Evolutionary conservation across 2,329 filamentous ascomycete species (phyloP), one percentile per base, ranked within the genome.

Genomic region (Fusarium sp.): DNA sequence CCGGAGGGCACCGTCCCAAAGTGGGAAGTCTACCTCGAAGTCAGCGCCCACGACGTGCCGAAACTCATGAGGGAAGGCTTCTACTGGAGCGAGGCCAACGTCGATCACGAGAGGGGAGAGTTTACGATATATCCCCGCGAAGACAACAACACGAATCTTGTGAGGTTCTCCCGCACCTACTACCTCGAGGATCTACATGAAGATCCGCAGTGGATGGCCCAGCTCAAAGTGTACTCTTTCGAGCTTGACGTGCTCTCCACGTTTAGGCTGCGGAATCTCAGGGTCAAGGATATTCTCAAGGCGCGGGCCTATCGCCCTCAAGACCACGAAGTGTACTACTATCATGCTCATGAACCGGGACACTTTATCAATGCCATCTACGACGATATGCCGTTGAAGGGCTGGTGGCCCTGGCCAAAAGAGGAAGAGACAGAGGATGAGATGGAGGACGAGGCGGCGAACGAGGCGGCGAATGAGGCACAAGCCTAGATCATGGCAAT

Each of bases 391-490:
- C 31, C 33, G 6, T 11, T 55, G 23, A 13, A 14, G 10, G 51
- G 33, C 5, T 55, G 51, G 51, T 55, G 51, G 51, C 51, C 51
- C 18, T 55, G 51, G 51, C 51, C 51, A 20, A 38, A 20, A 7
- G 23, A 51, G 13, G 11, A 18, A 1, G n/a, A 18, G 36, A 38
- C 36, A 11, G 36, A 38, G 4, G 34, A 10, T 9, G 34, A 38
- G 8, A 38, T 4, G 16, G 34, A 40, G 9, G 11, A 38, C 5
- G 36, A 18, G 6, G 9, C n/a, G 10, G 18, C 4, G 29, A 31
- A 13, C 10, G 29, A 31, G 13, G 29, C 29, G 6, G 9, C n/a
- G 10, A 34, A 27, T 10, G 8, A 29, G 9, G 23, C 13, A 18
- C n/a, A 31, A 14, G 9, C 13, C n/a, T 50, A 46, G 42, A 7